Conservation (phyloP, 2,329 filamentous ascomycete species). For the Venturia aucupariae region DNA sequence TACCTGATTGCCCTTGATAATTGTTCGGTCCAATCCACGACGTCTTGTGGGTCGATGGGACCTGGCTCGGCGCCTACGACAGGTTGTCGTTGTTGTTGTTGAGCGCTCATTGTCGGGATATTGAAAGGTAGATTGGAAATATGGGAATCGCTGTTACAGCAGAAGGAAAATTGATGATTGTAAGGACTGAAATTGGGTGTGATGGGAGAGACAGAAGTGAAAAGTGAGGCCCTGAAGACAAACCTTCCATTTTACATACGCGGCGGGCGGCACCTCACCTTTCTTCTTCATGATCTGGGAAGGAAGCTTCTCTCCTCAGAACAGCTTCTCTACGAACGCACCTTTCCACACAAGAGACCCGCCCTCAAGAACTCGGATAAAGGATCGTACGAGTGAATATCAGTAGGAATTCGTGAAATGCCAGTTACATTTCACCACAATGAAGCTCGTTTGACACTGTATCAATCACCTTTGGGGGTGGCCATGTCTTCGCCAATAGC, state of each 20-base stretch:
- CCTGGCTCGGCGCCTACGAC: background rate
- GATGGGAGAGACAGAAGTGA: background rate
- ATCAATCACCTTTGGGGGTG: background rate
- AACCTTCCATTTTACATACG: background rate
- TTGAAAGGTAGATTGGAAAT: background rate
- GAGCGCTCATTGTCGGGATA: background rate
- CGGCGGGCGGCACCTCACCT: background rate
- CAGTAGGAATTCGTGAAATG: background rate
- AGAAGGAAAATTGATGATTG: background rate
- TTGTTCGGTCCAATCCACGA: conserved; percentile 12
- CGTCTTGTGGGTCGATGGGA: conserved; percentile 12
- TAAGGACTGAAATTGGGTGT: background rate
- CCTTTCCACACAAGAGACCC: background rate
- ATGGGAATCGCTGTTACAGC: background rate
- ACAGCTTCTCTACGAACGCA: background rate
- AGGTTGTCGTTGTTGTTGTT: background rate
- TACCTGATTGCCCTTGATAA: no score
- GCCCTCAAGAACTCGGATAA: background rate
- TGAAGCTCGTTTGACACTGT: background rate
- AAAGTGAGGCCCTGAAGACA: background rate
- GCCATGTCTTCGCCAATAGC: background rate
- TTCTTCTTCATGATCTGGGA: background rate
- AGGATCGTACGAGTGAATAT: no score
- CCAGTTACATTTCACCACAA: background rate
- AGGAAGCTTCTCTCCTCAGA: background rate